phyloP scores from a whole-genome alignment of 805 yeast genomes.

The Nakazawaea sp. region DNA sequence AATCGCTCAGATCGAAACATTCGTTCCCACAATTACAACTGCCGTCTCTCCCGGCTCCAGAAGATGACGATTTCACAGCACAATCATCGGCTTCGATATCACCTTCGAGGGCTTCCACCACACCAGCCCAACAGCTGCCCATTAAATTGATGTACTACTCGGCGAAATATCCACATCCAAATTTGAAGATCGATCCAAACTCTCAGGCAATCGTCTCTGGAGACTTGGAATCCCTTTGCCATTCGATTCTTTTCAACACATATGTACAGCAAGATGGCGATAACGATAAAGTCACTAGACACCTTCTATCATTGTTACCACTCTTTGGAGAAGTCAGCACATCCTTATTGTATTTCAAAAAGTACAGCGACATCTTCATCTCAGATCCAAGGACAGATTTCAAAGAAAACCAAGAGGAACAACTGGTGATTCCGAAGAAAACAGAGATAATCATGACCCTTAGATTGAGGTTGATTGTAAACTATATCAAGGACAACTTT shows the following conservation, averaged over 20 bases:
- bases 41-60: not conserved
- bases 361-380: constrained; percentile 21
- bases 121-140: not conserved
- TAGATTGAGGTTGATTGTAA: constrained; percentile 46
- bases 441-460: constrained; percentile 36
- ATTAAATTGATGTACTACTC: constrained; percentile 25
- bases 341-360: constrained; percentile 35
- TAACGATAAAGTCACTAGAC: constrained; percentile 24
- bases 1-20: constrained; percentile 4
- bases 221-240: constrained; percentile 68
- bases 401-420: constrained; percentile 2
- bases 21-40: not conserved
- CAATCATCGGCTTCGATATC: constrained; percentile 5
- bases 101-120: constrained; percentile 1
- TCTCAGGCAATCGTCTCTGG: constrained; percentile 43
- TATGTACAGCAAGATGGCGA: constrained; percentile 20
- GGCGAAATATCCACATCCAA: constrained; percentile 55
- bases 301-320: constrained; percentile 48
- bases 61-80: constrained; percentile 1
- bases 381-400: not conserved
- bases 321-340: constrained; percentile 40
- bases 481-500: constrained; percentile 50
- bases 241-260: constrained; percentile 56
- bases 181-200: constrained; percentile 39
- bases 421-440: constrained; percentile 19